A percentile compares a stretch with the other conserved stretches of the same genome.
phyloP scores from a whole-genome alignment of 768 basidiomycete genomes.

The Leccinum pellstonianum region DNA sequence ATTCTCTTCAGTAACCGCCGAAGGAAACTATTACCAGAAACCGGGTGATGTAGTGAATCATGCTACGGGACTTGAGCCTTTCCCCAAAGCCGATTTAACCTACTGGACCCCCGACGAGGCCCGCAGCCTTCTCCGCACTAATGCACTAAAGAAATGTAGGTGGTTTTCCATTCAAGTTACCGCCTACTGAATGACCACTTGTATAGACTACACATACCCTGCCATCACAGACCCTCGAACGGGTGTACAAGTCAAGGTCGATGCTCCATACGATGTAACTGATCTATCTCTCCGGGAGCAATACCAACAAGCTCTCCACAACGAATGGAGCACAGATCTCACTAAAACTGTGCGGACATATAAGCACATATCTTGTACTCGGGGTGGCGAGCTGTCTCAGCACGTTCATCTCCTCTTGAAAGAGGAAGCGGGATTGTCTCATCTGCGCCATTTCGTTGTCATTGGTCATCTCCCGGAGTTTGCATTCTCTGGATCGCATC shows the following conservation, averaged over 20 bases:
- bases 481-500: slow-evolving; percentile 19
- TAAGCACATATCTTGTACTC: background rate
- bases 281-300: slow-evolving; percentile 5
- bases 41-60: background rate
- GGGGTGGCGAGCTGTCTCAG: background rate
- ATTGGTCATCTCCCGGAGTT: slow-evolving; percentile 14
- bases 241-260: slow-evolving; percentile 10
- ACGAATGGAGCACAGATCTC: slow-evolving; percentile 4
- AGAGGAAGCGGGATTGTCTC: background rate
- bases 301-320: slow-evolving; percentile 6
- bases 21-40: slow-evolving; percentile 6
- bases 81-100: slow-evolving; percentile 2
- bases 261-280: slow-evolving; percentile 8
- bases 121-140: slow-evolving; percentile 5
- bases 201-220: slow-evolving; percentile 23
- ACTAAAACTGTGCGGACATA: background rate
- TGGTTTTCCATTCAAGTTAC: background rate
- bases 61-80: slow-evolving; percentile 10
- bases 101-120: slow-evolving; percentile 19
- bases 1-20: background rate
- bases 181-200: background rate
- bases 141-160: slow-evolving; percentile 9
- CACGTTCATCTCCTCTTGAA: slow-evolving; percentile 8
- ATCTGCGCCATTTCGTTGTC: slow-evolving; percentile 12
- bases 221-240: slow-evolving; percentile 11